These are phyloP conservation scores for Malbranchea zuffiana DNA, from an alignment of 2,329 filamentous ascomycete genomes.

Conservation along the genomic window DNA sequence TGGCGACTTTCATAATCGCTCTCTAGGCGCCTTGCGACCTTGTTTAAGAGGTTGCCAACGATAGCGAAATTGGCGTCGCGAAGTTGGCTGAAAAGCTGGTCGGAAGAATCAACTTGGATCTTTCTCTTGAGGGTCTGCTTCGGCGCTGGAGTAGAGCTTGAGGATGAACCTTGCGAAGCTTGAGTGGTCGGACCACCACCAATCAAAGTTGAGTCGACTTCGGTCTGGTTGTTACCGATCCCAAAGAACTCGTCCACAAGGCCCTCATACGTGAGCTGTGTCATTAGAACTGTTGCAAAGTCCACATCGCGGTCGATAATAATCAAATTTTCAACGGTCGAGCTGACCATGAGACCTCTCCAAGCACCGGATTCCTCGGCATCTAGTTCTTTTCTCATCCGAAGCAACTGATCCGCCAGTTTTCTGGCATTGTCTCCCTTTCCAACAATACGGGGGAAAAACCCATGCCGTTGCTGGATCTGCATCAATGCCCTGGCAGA, in stretches of 20 bases:
- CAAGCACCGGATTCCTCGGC: slow-evolving; percentile 57
- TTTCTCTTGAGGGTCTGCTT: slow-evolving; percentile 69
- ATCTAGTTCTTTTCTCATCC: slow-evolving; percentile 85
- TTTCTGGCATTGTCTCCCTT: slow-evolving; percentile 91
- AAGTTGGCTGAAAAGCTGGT: slow-evolving; percentile 77
- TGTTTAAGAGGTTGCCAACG: slow-evolving; percentile 78
- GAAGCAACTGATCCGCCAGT: slow-evolving; percentile 72
- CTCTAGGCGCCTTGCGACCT: slow-evolving; percentile 74
- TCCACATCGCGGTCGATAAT: slow-evolving; percentile 94
- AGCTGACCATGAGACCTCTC: slow-evolving; percentile 69
- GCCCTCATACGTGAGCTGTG: slow-evolving; percentile 92
- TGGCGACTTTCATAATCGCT: slow-evolving; percentile 83
- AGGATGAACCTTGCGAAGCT: slow-evolving; percentile 45
- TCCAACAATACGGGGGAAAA: slow-evolving; percentile 88
- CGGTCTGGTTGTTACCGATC: slow-evolving; percentile 84
- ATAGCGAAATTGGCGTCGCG: slow-evolving; percentile 92
- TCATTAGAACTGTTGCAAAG: slow-evolving; percentile 81
- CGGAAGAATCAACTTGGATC: slow-evolving; percentile 76
- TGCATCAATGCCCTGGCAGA: slow-evolving; percentile 88
- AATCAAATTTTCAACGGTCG: slow-evolving; percentile 77
- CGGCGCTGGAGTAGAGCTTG: slow-evolving; percentile 34
- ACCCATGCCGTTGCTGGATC: slow-evolving; percentile 78
- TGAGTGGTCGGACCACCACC: slow-evolving; percentile 52
- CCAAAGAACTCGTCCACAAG: slow-evolving; percentile 87
- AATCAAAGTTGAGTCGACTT: slow-evolving; percentile 82